Conservation (phyloP, 192 early-diverging fungal genomes). For the Backusella tarrabulga region DNA sequence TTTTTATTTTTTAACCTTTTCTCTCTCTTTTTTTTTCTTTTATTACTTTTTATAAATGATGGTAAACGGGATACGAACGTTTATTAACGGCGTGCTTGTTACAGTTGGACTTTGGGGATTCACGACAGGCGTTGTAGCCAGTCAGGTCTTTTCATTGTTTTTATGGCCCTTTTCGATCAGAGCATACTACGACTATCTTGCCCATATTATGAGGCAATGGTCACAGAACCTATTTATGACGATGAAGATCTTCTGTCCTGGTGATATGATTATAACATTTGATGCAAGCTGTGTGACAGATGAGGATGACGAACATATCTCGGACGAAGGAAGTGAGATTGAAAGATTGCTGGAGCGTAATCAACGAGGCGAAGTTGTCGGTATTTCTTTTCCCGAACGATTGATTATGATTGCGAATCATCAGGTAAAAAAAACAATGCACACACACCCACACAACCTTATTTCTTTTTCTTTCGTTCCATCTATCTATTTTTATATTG, state of each 20-base stretch:
- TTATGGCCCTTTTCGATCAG: constrained; percentile 21
- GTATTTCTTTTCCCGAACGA: constrained; percentile 47
- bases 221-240: constrained; percentile 43
- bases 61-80: neutral
- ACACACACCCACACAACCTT: neutral
- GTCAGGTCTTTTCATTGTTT: constrained; percentile 3
- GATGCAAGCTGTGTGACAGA: constrained; percentile 36
- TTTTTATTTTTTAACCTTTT: neutral
- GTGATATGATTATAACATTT: constrained; percentile 43
- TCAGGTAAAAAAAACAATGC: constrained; percentile 40
- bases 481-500: neutral
- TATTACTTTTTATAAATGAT: neutral
- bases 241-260: constrained; percentile 52
- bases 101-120: neutral
- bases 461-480: neutral
- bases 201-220: constrained; percentile 30
- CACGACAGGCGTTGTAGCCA: neutral
- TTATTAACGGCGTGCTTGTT: neutral
- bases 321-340: neutral
- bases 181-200: neutral
- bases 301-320: constrained; percentile 13
- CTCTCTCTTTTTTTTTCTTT: neutral
- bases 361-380: constrained; percentile 19
- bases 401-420: constrained; percentile 54
- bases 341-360: constrained; percentile 17